phyloP scores from a whole-genome alignment of 129 eudicot genomes.

The Mikania micrantha region DNA sequence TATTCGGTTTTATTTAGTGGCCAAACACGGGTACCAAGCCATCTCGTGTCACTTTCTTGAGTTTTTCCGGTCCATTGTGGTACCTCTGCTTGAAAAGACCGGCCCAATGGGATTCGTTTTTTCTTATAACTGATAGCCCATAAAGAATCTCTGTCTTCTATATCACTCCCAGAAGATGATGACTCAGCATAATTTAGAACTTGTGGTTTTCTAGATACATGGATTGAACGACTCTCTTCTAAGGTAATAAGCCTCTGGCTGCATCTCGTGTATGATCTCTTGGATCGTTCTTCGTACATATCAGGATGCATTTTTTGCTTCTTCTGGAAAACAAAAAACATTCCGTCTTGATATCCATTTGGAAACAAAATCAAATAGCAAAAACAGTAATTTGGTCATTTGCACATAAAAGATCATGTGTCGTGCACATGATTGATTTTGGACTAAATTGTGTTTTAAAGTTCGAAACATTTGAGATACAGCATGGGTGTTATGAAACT shows the following conservation, averaged over 20 bases:
- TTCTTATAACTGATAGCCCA: slow-evolving; percentile 17
- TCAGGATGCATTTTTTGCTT: slow-evolving; percentile 76
- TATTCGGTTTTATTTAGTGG: slow-evolving; percentile 42
- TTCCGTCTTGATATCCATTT: not conserved
- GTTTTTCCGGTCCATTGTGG: slow-evolving; percentile 45
- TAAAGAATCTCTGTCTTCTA: slow-evolving; percentile 31
- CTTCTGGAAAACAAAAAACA: slow-evolving; percentile 32
- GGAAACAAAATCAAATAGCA: not conserved
- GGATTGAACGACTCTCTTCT: slow-evolving; percentile 28
- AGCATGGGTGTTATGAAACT: not conserved
- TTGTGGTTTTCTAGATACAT: slow-evolving; percentile 18
- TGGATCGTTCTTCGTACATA: slow-evolving; percentile 45
- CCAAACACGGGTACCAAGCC: slow-evolving; percentile 66
- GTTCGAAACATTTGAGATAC: too few species aligned
- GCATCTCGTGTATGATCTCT: slow-evolving; percentile 39
- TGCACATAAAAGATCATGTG: not conserved
- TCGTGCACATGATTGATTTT: not conserved
- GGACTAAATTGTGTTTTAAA: not conserved
- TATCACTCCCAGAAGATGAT: slow-evolving; percentile 32
- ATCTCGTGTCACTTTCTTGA: slow-evolving; percentile 39
- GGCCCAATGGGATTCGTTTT: slow-evolving; percentile 48
- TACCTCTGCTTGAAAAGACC: slow-evolving; percentile 47
- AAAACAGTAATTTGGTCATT: not conserved
- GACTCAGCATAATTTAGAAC: slow-evolving; percentile 21
- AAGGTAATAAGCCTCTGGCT: slow-evolving; percentile 51